Base-by-base conservation (phyloP, 2,329 filamentous ascomycete genomes). In the Fusarium chuoi region DNA sequence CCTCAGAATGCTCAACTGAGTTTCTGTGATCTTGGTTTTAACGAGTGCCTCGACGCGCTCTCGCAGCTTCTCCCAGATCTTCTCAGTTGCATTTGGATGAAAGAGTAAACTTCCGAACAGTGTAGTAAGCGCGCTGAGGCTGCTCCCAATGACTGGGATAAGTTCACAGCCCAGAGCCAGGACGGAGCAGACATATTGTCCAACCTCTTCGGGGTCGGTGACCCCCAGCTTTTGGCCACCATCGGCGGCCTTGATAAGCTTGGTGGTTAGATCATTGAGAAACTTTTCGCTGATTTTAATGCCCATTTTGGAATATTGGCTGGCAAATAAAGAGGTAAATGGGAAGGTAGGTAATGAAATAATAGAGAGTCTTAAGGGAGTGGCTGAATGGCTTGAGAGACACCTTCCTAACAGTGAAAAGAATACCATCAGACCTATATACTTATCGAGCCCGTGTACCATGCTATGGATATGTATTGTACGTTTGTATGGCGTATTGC, bases 271-370 rank as follows among this genome's bases (percentile, higher is more conserved):
- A 48, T 48, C 26, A 15, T 48, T 48, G 45, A 48, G 8, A 22
- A 48, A 48, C 45, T 48, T 48, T 22, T 48, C 45, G 12, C 45
- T 48, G 26, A 48, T 48, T 22, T 22, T 48, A 6, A 46, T 46
- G 4, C 45, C 45, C 45, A 46, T 46, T 4, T 46, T 28, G 7
- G 3, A 15, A 22, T 28, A 46, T 28, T 10, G 39, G 13, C 5
- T n/a, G 22, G 22, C 15, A 42, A 11, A 15, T 10, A 17, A 11
- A 6, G 22, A 42, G 7, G n/a, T 4, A 13, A n/a, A 15, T 42
- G 14, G 22, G 5, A 20, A n/a, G 22, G 13, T 10, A 15, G 13
- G 6, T n/a, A n/a, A 10, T 10, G 0, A 9, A 14, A n/a, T 33
- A 14, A 33, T 14, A 33, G 13, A 33, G 33, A 33, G 33, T 33